phyloP scores from a whole-genome alignment of 441 rosid genomes.

The Jatropha multifida region DNA sequence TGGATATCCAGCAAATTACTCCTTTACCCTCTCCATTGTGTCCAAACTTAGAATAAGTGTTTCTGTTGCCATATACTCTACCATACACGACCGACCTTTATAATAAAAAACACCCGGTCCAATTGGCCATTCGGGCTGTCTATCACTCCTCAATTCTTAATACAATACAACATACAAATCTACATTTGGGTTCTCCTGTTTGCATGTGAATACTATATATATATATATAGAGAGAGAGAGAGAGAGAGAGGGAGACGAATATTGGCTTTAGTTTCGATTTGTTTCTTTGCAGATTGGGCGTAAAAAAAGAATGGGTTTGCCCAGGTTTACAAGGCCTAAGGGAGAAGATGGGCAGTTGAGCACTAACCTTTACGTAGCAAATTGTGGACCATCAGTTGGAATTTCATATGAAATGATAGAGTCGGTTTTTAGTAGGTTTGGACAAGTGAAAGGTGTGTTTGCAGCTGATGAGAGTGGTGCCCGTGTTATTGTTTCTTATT shows the following conservation, averaged over 20 bases:
- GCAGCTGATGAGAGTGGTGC: constrained; percentile 87
- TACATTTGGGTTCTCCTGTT: too few species aligned
- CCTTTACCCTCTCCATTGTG: too few species aligned
- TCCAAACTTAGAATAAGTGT: too few species aligned
- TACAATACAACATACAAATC: too few species aligned
- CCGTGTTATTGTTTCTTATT: constrained; percentile 69
- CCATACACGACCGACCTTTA: too few species aligned
- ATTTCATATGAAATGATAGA: constrained; percentile 53
- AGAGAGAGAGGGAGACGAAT: neutral
- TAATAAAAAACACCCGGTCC: too few species aligned
- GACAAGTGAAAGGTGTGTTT: constrained; percentile 62
- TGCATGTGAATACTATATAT: too few species aligned
- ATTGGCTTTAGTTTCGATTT: neutral
- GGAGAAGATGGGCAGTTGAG: constrained; percentile 32
- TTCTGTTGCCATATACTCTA: too few species aligned
- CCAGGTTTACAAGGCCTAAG: constrained; percentile 64
- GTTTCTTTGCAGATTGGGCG: neutral
- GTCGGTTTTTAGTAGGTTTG: constrained; percentile 59
- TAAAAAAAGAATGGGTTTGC: constrained; percentile 41
- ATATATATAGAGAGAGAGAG: too few species aligned
- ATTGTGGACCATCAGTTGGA: constrained; percentile 92
- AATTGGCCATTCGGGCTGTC: too few species aligned
- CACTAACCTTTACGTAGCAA: constrained; percentile 75
- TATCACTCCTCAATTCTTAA: too few species aligned
- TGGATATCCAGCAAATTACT: too few species aligned